Base-by-base conservation (phyloP, 2,329 filamentous ascomycete genomes). In the Phaeophleospora eucalypticola region DNA sequence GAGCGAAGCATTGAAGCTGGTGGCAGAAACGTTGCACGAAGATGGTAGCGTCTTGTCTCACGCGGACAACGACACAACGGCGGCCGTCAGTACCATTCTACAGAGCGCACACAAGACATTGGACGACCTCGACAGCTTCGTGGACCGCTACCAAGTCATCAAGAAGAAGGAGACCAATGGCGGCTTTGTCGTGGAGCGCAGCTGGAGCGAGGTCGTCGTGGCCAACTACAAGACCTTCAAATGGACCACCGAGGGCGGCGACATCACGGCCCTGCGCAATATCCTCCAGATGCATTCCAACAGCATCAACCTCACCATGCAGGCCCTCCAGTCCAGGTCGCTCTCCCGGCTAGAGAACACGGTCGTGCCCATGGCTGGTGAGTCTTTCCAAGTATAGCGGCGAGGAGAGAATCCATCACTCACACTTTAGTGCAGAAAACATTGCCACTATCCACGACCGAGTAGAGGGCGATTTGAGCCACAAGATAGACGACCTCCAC, bases 211-310 rank as follows among this genome's bases (percentile, higher is more conserved):
- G 33, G 55, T 68, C 2, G 68, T 73, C 0, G 37, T 74, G 6
- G 54, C 64, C 4, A 66, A 69, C 48, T 72, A 71, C 56, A 66
- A 66, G 45, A 68, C 64, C 4, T 65, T 74, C 58, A 65, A 66
- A 48, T 75, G 72, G 72, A 74, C 71, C 2, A 65, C 67, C 1
- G 69, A 73, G 20, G 70, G 69, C 10, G 71, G 71, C 1, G 60
- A 62, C 41, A 66, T 75, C 17, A 57, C 64, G 9, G 59, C 66
- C 17, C 53, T 75, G 42, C 60, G 64, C 37, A 60, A 66, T 46
- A 60, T 72, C 53, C 57, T 75, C 7, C 65, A 68, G 20, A 68
- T 72, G 65, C 71, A 74, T 47, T 65, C 65, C 16, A 65, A 59
- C 48, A 68, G 68, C 10, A 68, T 72, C 41, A 61, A 61, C 7